Base-by-base conservation (phyloP, 169 alveolate genomes). In the Babesia bigemina region DNA sequence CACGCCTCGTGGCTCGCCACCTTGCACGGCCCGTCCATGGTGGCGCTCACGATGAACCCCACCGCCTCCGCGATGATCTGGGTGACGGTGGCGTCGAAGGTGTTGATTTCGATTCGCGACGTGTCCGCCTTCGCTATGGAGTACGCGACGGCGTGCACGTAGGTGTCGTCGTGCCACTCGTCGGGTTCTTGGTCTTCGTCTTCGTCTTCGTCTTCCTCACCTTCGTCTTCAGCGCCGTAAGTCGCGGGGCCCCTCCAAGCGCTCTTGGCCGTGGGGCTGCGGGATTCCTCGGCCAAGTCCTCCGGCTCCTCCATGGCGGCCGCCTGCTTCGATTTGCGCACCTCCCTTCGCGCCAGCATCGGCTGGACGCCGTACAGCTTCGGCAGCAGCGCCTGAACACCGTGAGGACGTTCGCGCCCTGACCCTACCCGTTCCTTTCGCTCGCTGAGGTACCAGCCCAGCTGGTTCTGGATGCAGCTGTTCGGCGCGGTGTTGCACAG, bases 31-130 rank as follows among this genome's bases (percentile, higher is more conserved):
- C 66, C 74, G 29, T 42, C 75, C 22, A 72, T 28, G 29, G 84
- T 81, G 24, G 84, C 77, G 33, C 69, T 62, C 21, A 81, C 60
- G 21, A 81, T 81, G 76, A 81, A 81, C 19, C 88, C 88, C 13
- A 63, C 70, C 11, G 73, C 48, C 19, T 73, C 75, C 7, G 88
- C 39, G n/a, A 81, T 50, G 67, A 81, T 81, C 26, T 55, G 72
- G 29, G 84, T 72, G 22, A 81, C 56, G 13, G 70, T 74, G 49
- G 85, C 84, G 39, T 70, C 73, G 59, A 81, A 81, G 0, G 79
- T 81, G 45, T 72, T 59, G 8, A 81, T 50, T 39, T 72, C 70
- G 39, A 71, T 45, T 26, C 75, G 39, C 7, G 85, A 48, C 11
- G 56, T 61, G 42, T 81, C 88, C 19, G 75, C 85, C 14, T 47